Base-by-base conservation (phyloP, 2,329 filamentous ascomycete genomes). In the Penicillium rolfsii region DNA sequence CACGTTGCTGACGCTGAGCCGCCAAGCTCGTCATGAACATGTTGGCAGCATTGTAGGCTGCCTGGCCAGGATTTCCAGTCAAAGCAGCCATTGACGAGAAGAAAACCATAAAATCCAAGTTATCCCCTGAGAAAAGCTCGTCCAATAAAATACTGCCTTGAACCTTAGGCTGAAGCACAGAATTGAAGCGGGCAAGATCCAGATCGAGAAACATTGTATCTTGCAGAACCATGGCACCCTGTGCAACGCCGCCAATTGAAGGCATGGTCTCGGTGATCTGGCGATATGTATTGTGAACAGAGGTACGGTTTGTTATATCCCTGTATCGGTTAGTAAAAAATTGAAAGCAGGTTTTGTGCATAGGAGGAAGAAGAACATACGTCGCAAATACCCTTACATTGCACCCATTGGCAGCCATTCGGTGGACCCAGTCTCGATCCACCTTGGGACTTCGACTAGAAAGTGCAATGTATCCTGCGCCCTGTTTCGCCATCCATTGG, bases 101-200 rank as follows among this genome's bases (percentile, higher is more conserved):
- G 28, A 78, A 66, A 16, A 82, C 64, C 67, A 81, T 81, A 64
- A 81, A 82, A 55, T 81, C 79, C 8, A 82, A 68, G 43, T 67
- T 55, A 62, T 68, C 41, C 60, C 72, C 60, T 6, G 64, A 53
- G 58, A 69, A 69, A 0, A 70, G 49, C 28, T 70, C 67, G 38
- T 69, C 63, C 1, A 70, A 53, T 19, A 67, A 24, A 24, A 66
- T 40, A 19, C 65, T 67, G 3, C 69, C 72, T 3, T 67, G 35
- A 2, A 74, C 68, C 60, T 81, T 81, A 0, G 77, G 65, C 26
- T 68, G 71, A 0, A 66, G 64, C 62, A 79, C 76, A 4, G 76
- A 73, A 28, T 76, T 67, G 24, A 66, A 57, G 1, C 63, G 59
- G 11, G 58, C 45, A 3, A 67, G 38, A 46, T 67, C 60, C 4